Base-by-base conservation (phyloP, 495 filamentous ascomycete genomes). In the Annulohypoxylon moriforme region DNA sequence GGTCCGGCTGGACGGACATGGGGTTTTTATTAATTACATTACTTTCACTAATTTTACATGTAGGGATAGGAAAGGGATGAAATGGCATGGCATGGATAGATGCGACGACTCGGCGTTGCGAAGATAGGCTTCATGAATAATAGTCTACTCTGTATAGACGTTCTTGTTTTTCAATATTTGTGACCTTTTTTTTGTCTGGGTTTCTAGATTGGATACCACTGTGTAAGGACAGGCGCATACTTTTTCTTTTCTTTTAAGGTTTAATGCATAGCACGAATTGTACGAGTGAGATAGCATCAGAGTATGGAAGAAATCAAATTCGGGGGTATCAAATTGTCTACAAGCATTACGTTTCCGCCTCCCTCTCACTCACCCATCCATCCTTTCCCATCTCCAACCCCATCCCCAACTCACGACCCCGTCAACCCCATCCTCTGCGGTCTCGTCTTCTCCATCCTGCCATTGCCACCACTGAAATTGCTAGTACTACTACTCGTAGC, bases 261-360 rank as follows among this genome's bases (percentile, higher is more conserved):
- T 29, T 6, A 29, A 29, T 2, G n/a, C 33, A 36, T 11, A 36
- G 10, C 33, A 29, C 16, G n/a, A n/a, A n/a, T n/a, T n/a, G n/a
- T 16, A 7, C 10, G 13, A 29, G 13, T n/a, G 29, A 52, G 9
- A 20, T 22, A 20, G 4, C 22, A 47, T 47, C 16, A 20, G 22
- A 22, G 8, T 29, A n/a, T 6, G 27, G 13, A 18, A 42, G 16
- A 9, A 47, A 14, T 59, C 34, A 20, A 47, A 24, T 36, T 50
- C 14, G n/a, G 53, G 63, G 52, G 53, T 50, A 49, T 55, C 27
- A 29, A 36, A 58, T 25, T 36, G 22, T 36, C 47, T 53, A 50
- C 57, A 22, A 38, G 53, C 42, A 62, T 38, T 34, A 34, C 27
- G 20, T 47, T 10, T 34, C 34, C 25, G 9, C 31, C 44, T 31